These are phyloP conservation scores for Ophiosphaerella narmari DNA, from an alignment of 2,329 filamentous ascomycete genomes.

Conservation along the genomic window DNA sequence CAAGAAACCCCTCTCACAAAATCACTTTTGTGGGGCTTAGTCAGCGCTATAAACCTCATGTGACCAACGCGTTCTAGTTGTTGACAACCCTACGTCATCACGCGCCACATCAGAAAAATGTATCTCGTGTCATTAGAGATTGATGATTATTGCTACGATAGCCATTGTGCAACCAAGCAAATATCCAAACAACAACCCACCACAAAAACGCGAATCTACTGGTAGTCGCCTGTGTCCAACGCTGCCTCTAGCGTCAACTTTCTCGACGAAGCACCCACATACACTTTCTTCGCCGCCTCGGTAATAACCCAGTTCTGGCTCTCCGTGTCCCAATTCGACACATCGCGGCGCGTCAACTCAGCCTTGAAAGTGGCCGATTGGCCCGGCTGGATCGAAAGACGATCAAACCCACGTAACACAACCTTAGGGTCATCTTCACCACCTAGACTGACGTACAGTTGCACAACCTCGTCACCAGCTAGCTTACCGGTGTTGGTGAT, in stretches of 20 bases:
- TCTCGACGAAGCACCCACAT: conserved; percentile 64
- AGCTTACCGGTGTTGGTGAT: conserved; percentile 72
- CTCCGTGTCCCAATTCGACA: conserved; percentile 82
- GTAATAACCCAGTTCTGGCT: conserved; percentile 82
- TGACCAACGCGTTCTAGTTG: no score
- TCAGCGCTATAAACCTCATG: no score
- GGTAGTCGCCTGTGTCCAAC: conserved; percentile 28
- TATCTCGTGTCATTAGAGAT: conserved; percentile 2
- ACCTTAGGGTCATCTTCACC: conserved; percentile 71
- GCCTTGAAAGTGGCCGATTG: conserved; percentile 67
- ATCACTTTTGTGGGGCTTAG: no score
- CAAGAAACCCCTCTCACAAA: no score
- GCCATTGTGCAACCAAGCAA: background rate
- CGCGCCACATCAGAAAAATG: background rate
- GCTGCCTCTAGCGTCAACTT: conserved; percentile 56
- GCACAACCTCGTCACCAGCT: conserved; percentile 72
- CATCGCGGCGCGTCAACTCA: conserved; percentile 75
- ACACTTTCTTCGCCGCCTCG: conserved; percentile 61
- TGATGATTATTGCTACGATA: conserved; percentile 5
- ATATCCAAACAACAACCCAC: no score
- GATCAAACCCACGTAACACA: conserved; percentile 79
- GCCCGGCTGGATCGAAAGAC: conserved; percentile 73
- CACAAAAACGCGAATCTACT: conserved; percentile 1
- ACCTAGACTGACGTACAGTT: conserved; percentile 79
- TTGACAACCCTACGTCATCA: no score